Evolutionary conservation across 2,329 filamentous ascomycete genomes (phyloP), one percentile per base, ranked within the genome.

Genomic region (Daldinia sp.): DNA sequence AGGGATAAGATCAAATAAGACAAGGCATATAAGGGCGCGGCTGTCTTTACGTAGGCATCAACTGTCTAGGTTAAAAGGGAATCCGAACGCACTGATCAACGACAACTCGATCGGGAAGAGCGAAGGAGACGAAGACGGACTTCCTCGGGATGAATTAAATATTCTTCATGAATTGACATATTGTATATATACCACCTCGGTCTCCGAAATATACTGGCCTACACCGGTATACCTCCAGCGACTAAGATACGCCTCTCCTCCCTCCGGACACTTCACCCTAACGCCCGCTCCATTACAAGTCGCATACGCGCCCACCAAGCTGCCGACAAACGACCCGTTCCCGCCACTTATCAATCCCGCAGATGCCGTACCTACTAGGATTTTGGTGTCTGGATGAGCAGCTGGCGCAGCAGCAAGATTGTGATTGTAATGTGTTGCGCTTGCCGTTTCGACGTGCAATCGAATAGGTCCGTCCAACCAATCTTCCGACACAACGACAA

Each of bases 261-360:
- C 73, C 17, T 54, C 43, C 3, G 73, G 73, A 61, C 74, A 76
- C 8, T 68, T 61, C 10, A 67, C 19, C 0, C 73, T 72, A 13
- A 43, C 49, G 0, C 74, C 75, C 2, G 69, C 73, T 1, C 76
- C 77, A 45, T 78, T 78, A 53, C 76, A 77, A 6, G 76, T 78
- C 9, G 75, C 76, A 53, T 77, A 78, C 2, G 69, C 70, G 1
- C 77, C 77, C 0, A 78, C 49, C 10, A 78, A 61, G 15, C 71
- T 75, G 0, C 76, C 76, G 0, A 74, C 71, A 55, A 76, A 78
- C 5, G 70, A 71, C 1, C 77, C 77, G 2, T 67, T 69, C 0
- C 72, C 75, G 10, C 75, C 75, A 37, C 75, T 77, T 37, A 78
- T 59, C 5, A 77, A 58, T 29, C 59, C 67, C 1, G 72, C 74